Conservation (phyloP, 2,329 filamentous ascomycete species). For the Parasarocladium wereldwijsianum region DNA sequence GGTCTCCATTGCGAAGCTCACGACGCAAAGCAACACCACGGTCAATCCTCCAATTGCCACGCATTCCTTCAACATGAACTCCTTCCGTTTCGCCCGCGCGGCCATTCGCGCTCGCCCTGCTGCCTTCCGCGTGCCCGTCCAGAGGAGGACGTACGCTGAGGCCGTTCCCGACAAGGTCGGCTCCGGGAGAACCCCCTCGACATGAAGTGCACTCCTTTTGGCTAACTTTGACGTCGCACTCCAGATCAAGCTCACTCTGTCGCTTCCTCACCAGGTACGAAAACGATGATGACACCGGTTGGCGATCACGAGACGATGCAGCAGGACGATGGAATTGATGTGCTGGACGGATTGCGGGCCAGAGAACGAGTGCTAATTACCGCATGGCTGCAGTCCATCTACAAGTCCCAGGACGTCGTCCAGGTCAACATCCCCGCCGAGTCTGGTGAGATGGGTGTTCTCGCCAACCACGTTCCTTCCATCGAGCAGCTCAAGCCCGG, state of each 20-base stretch:
- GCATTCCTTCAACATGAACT: conserved; percentile 60
- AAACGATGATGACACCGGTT: conserved; percentile 6
- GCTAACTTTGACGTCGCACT: conserved; percentile 11
- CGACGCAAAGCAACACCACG: conserved; percentile 24
- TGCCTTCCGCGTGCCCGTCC: conserved; percentile 58
- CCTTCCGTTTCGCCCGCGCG: conserved; percentile 79
- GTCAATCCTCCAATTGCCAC: conserved; percentile 28
- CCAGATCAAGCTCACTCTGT: conserved; percentile 91
- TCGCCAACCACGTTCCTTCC: conserved; percentile 95
- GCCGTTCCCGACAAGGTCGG: conserved; percentile 68
- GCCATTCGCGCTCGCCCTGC: conserved; percentile 74
- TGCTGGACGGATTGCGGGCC: conserved; percentile 8
- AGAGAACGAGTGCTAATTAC: conserved; percentile 29
- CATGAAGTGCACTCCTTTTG: conserved; percentile 5
- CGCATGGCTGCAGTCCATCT: conserved; percentile 51
- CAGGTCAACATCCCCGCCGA: conserved; percentile 99
- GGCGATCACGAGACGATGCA: conserved; percentile 8
- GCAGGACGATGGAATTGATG: conserved; percentile 4
- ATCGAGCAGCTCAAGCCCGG: conserved; percentile 99
- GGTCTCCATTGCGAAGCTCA: conserved; percentile 16
- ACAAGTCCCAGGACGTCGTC: conserved; percentile 56
- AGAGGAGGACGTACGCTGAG: conserved; percentile 85
- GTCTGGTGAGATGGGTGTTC: conserved; percentile 97
- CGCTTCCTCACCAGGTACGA: conserved; percentile 95
- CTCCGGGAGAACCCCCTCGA: conserved; percentile 4